Base-by-base conservation (phyloP, 139 green algal species). In the Volvox africanus region DNA sequence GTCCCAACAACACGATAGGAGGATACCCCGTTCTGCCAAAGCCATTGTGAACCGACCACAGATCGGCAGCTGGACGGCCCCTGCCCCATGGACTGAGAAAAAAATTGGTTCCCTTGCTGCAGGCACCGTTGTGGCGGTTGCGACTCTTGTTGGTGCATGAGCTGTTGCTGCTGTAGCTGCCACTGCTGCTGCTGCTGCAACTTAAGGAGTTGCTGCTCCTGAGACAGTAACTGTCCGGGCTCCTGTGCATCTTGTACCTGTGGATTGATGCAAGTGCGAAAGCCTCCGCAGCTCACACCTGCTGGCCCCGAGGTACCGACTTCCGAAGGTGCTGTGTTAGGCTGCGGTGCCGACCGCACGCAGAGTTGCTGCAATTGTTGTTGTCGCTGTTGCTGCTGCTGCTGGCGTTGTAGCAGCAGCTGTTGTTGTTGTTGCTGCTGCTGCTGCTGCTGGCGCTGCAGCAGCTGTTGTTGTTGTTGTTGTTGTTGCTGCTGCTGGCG, bases 341-440 rank as follows among this genome's bases (percentile, higher is more conserved):
- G 77, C 33, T 83, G 77, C 35, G 1, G 77, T 21, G 18, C 30
- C 77, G 17, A 1, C 32, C 61, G 77, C 35, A 68, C 33, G 24
- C 14, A 68, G 50, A 73, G 81, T 24, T 79, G 82, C 26, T 61
- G 65, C 33, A 28, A 78, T 44, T 75, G 26, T 28, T 67, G 78
- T 36, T 61, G 28, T 61, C 35, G 82, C 20, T 88, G 82, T 20
- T 61, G 61, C n/a, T n/a, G n/a, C 14, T 86, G 80, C 22, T 44
- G 55, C 19, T 11, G n/a, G 0, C 6, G 55, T 26, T 77, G 81
- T 37, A 73, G 61, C 1, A 61, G 81, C 0, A 33, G 16, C 12
- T 87, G 81, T 30, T 87, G 81, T 28, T 28, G 37, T 33, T 76
- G 71, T 69, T 80, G 87, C n/a, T 68, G n/a, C 75, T 75, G 75